A percentile compares a stretch with the other conserved stretches of the same genome.
Evolutionary conservation across 208 protist species (phyloP).

Genomic region (Crithidia mellificae): DNA sequence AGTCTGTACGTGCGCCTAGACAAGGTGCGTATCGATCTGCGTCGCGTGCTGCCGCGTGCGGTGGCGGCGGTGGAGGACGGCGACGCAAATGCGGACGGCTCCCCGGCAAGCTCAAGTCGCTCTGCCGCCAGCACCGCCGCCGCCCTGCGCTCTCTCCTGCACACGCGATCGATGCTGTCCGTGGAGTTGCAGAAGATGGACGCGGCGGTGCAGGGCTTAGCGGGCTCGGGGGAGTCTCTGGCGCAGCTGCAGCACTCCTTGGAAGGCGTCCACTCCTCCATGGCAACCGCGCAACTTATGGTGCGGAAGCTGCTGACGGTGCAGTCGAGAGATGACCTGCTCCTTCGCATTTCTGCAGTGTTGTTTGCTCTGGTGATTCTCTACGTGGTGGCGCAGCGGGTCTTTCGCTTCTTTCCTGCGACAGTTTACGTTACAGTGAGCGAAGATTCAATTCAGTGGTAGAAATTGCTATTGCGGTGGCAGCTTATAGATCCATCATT

Average conservation of each 20-base stretch:
- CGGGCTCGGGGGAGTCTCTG: conserved; percentile 51
- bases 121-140: conserved; percentile 42
- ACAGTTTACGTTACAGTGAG: conserved; percentile 44
- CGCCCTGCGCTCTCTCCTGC: conserved; percentile 71
- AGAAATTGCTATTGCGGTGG: background rate
- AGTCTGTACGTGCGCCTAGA: conserved; percentile 30
- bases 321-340: conserved; percentile 62
- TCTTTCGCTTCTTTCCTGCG: conserved; percentile 72
- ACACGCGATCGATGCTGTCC: conserved; percentile 74
- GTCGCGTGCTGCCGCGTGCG: conserved; percentile 47
- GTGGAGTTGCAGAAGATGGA: conserved; percentile 79
- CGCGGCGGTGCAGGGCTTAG: conserved; percentile 54
- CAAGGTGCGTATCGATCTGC: conserved; percentile 43
- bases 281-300: conserved; percentile 61
- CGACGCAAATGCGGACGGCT: conserved; percentile 16
- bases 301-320: conserved; percentile 60
- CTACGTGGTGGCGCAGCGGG: conserved; percentile 68
- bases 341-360: conserved; percentile 59
- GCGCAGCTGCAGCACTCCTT: conserved; percentile 51
- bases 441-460: background rate
- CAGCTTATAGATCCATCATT: no score
- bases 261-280: conserved; percentile 64
- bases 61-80: conserved; percentile 43
- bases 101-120: conserved; percentile 12
- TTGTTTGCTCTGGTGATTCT: conserved; percentile 64